Conservation (phyloP, 306 rosid species). For the Abrus precatorius region DNA sequence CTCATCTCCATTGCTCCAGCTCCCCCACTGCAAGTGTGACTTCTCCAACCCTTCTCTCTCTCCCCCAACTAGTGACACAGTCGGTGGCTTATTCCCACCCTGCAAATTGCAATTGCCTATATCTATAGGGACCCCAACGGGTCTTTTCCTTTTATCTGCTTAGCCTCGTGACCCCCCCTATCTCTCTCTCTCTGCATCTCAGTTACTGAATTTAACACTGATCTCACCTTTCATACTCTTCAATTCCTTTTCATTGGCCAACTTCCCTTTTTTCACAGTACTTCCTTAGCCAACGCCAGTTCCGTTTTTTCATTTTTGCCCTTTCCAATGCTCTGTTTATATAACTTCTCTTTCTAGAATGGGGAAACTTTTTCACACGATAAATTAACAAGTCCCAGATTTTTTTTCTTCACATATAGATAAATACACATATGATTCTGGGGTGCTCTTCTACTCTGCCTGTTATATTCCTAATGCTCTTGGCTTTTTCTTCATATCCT, state of each 20-base stretch:
- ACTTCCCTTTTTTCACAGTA: slow-evolving; percentile 46
- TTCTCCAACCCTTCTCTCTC: slow-evolving; percentile 22
- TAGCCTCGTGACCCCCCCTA: slow-evolving; percentile 58
- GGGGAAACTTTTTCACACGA: neutral
- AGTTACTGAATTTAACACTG: slow-evolving; percentile 28
- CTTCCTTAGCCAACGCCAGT: slow-evolving; percentile 26
- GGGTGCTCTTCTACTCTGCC: slow-evolving; percentile 14
- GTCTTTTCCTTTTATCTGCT: slow-evolving; percentile 58
- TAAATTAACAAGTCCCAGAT: neutral
- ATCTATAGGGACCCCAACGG: slow-evolving; percentile 56
- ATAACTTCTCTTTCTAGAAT: neutral
- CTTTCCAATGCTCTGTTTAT: slow-evolving; percentile 37
- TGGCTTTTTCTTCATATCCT: slow-evolving; percentile 58
- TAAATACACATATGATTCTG: neutral
- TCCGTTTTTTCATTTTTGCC: neutral
- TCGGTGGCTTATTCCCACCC: slow-evolving; percentile 28
- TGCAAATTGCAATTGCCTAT: slow-evolving; percentile 55
- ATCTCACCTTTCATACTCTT: neutral
- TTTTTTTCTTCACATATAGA: neutral
- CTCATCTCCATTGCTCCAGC: slow-evolving; percentile 50
- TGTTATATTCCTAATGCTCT: slow-evolving; percentile 40
- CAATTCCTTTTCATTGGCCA: slow-evolving; percentile 38
- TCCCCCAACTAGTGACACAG: slow-evolving; percentile 21
- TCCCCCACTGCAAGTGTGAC: slow-evolving; percentile 2
- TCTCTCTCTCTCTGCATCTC: slow-evolving; percentile 18